Percentiles rank a stretch among this genome's conserved stretches.
Evolutionary conservation across 352 stramenopile genomes (phyloP).

Genomic region (Phytophthora multivora): DNA sequence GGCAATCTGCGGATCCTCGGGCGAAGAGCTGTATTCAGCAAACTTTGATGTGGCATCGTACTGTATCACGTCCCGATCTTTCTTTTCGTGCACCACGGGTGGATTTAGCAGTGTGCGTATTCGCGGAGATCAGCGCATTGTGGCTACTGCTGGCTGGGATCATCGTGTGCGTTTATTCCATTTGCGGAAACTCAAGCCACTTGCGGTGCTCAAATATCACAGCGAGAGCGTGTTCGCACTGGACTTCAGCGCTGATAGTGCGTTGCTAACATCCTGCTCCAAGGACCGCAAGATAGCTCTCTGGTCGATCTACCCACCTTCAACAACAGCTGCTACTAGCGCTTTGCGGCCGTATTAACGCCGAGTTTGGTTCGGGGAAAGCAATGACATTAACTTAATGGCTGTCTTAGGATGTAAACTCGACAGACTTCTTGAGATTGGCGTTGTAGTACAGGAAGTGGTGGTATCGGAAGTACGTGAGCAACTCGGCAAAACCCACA

Average conservation of each 20-base stretch:
- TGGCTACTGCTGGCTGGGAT: slow-evolving; percentile 82
- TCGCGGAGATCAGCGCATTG: slow-evolving; percentile 74
- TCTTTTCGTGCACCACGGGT: slow-evolving; percentile 64
- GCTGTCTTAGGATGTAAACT: slow-evolving; percentile 61
- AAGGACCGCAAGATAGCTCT: slow-evolving; percentile 83
- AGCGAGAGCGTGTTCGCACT: slow-evolving; percentile 74
- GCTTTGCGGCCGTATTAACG: slow-evolving; percentile 42
- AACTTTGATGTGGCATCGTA: slow-evolving; percentile 52
- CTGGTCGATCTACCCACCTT: slow-evolving; percentile 77
- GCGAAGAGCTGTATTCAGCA: slow-evolving; percentile 52
- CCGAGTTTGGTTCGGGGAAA: background rate
- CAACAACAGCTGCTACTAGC: slow-evolving; percentile 20
- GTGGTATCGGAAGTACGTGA: slow-evolving; percentile 88
- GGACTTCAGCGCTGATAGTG: slow-evolving; percentile 68
- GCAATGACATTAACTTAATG: slow-evolving; percentile 28
- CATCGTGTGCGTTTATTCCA: slow-evolving; percentile 79
- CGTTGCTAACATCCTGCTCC: slow-evolving; percentile 67
- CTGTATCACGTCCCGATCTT: slow-evolving; percentile 40
- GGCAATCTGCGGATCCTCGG: slow-evolving; percentile 67
- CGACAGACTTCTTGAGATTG: slow-evolving; percentile 87
- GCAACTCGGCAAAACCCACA: slow-evolving; percentile 76
- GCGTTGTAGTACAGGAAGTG: slow-evolving; percentile 90
- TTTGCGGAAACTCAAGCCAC: slow-evolving; percentile 68
- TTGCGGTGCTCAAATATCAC: slow-evolving; percentile 85
- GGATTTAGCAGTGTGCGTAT: slow-evolving; percentile 74